Conservation (phyloP, 2,329 filamentous ascomycete genomes). For the Aspergillus pseudoterreus region DNA sequence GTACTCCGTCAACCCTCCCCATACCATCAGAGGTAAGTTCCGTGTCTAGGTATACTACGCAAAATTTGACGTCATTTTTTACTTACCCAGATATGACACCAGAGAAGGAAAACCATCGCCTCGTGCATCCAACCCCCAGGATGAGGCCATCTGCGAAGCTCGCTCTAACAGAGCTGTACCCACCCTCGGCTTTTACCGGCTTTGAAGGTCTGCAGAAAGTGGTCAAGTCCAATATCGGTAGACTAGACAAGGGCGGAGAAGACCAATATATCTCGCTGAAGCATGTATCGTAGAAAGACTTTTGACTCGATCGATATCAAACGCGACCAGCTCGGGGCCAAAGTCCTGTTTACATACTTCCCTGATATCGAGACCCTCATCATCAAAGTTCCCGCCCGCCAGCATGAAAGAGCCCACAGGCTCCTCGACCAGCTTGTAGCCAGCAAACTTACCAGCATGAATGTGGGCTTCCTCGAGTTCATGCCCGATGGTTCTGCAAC, state of each 20-base stretch:
- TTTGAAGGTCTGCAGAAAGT: background rate
- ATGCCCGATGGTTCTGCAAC: background rate
- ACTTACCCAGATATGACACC: background rate
- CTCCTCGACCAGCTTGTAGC: background rate
- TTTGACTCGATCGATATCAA: background rate
- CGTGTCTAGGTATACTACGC: background rate
- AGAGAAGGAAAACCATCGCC: background rate
- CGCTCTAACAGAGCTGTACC: background rate
- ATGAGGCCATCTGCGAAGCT: background rate
- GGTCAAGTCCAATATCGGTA: background rate
- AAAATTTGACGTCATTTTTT: background rate
- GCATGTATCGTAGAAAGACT: background rate
- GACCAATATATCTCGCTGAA: background rate
- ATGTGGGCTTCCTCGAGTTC: background rate
- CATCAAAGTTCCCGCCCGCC: background rate
- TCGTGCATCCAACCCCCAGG: background rate
- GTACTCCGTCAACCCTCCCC: no score
- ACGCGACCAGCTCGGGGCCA: background rate
- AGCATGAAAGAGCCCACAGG: background rate
- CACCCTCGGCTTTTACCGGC: background rate
- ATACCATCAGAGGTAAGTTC: no score
- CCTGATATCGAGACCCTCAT: background rate
- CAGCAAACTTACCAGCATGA: background rate
- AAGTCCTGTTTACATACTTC: background rate
- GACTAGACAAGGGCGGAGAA: background rate